phyloP scores from a whole-genome alignment of 2,329 filamentous ascomycete species.

The Onygena corvina region DNA sequence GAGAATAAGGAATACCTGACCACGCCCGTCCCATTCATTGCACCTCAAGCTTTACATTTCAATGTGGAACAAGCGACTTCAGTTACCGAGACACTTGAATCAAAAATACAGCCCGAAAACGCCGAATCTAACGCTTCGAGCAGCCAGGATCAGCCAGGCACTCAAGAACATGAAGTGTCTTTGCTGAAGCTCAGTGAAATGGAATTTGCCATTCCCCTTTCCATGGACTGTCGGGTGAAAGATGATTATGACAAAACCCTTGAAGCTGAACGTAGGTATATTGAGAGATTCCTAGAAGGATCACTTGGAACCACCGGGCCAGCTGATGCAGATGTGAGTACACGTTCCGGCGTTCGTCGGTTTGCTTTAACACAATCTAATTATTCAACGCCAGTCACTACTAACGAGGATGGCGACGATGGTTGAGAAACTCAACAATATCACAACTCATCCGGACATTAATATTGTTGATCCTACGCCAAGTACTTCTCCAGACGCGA shows the following conservation, averaged over 20 bases:
- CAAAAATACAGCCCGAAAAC: background rate
- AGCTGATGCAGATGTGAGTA: conserved; percentile 21
- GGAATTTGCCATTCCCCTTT: conserved; percentile 32
- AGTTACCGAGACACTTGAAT: conserved; percentile 5
- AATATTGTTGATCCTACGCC: conserved; percentile 32
- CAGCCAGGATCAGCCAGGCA: too few relatives aligned
- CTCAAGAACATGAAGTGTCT: conserved; percentile 17
- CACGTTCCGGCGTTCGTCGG: background rate
- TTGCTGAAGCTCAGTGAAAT: conserved; percentile 28
- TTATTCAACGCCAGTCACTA: conserved; percentile 17
- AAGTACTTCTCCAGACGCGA: conserved; percentile 23
- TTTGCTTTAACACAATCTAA: background rate
- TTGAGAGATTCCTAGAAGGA: conserved; percentile 22
- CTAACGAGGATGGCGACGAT: conserved; percentile 26
- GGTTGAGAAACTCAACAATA: conserved; percentile 31
- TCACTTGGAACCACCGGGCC: background rate
- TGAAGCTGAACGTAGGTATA: conserved; percentile 20
- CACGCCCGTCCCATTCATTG: conserved; percentile 20
- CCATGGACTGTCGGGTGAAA: conserved; percentile 35
- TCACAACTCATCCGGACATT: conserved; percentile 35
- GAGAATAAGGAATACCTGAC: conserved; percentile 17
- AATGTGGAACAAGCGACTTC: conserved; percentile 12
- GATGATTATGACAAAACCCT: conserved; percentile 32
- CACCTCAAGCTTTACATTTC: conserved; percentile 21
- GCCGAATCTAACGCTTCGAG: conserved; percentile 7